Percentiles rank a stretch among this genome's conserved stretches.
Evolutionary conservation across 148 eudicot species (phyloP).

Genomic region (Rhododendron mucronatum): DNA sequence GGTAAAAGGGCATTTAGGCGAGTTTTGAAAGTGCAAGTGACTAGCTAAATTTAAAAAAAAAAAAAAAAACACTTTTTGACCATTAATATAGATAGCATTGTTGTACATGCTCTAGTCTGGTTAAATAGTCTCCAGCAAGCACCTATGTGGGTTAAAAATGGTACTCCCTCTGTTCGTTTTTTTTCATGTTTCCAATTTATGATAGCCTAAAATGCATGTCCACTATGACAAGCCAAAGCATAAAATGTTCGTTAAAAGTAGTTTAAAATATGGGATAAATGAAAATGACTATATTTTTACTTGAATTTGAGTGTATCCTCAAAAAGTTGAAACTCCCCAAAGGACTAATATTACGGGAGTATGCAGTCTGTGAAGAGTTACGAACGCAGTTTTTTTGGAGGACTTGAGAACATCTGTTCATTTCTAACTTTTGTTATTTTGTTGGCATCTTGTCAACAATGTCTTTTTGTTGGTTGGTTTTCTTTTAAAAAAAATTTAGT

Average conservation of each 20-base stretch:
- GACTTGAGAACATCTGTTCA: neutral
- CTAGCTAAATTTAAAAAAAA: neutral
- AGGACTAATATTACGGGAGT: neutral
- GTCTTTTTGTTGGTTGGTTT: neutral
- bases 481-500: neutral
- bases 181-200: neutral
- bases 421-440: neutral
- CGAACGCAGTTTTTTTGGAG: neutral
- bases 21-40: neutral
- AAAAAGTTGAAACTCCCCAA: neutral
- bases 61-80: neutral
- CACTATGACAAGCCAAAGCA: neutral
- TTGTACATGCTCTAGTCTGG: neutral
- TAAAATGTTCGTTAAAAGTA: neutral
- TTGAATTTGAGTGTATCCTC: neutral
- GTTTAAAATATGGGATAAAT: neutral
- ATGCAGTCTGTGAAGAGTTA: neutral
- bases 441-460: neutral
- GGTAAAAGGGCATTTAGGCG: neutral
- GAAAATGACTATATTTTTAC: neutral
- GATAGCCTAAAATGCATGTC: neutral
- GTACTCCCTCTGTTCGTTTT: neutral
- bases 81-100: neutral
- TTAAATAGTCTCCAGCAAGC: neutral
- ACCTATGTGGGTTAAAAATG: neutral